Base-by-base conservation (phyloP, 1,139 yeast species). In the Blastobotrys ciferrii region DNA sequence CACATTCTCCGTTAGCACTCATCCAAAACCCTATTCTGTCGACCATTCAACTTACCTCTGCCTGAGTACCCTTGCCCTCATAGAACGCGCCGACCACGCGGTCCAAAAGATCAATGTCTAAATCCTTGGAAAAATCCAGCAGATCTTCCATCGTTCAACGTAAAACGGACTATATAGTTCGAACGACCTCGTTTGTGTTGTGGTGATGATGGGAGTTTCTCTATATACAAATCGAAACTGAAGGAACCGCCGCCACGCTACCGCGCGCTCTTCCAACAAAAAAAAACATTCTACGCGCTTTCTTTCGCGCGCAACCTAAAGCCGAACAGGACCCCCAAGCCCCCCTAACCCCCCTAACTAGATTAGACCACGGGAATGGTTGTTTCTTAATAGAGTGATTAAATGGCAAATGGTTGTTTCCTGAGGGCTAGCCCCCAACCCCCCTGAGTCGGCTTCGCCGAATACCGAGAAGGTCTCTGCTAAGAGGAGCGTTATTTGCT, bases 11-110 rank as follows among this genome's bases (percentile, higher is more conserved):
- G 38, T 31, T 20, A n/a, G 46, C 14, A 36, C 13, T 23, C 28
- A 23, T 23, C 5, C 28, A 6, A 23, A n/a, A n/a, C n/a, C n/a
- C n/a, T n/a, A n/a, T n/a, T n/a, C 32, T 17, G 25, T 11, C 37
- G 35, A 15, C 17, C 7, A 14, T 23, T 9, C 18, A 9, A 48
- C 62, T 39, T 51, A 65, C 70, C 60, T 68, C 72, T 15, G 54
- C 59, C 25, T 68, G 87, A 14, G 78, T 75, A 25, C 96, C 96
- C 7, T 87, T 76, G 5, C 95, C 95, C 54, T 77, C 78, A 68
- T 84, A 92, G 66, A 92, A 88, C n/a, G 94, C 78, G 51, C 82
- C 86, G 40, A 92, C 98, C 25, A 89, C 84, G 50, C 77, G 82
- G 70, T 92, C 99, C 62, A 92, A 78, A 53, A 87, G 70, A 50